phyloP scores from a whole-genome alignment of 345 rosid genomes.

The Trapa incisa region DNA sequence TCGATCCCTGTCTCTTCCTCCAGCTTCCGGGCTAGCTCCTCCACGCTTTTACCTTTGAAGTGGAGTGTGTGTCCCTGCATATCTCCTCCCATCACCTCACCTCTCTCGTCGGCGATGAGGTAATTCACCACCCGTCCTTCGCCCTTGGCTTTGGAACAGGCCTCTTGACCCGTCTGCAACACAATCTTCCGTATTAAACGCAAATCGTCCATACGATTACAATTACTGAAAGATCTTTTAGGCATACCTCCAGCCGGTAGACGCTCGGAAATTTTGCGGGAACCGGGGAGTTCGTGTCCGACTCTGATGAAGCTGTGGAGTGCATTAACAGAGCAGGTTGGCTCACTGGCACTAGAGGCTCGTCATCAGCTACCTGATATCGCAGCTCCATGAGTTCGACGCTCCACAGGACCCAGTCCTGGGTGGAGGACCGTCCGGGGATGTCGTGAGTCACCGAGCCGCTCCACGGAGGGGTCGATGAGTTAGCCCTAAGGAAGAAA shows the following conservation, averaged over 20 bases:
- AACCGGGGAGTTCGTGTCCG: conserved; percentile 28
- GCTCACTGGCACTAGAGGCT: neutral
- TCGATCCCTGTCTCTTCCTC: conserved; percentile 50
- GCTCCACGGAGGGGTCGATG: conserved; percentile 68
- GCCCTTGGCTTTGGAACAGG: conserved; percentile 39
- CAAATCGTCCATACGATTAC: too few relatives aligned
- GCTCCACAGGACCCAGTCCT: conserved; percentile 62
- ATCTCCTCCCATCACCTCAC: conserved; percentile 47
- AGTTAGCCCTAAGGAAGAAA: conserved; percentile 55
- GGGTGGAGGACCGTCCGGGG: conserved; percentile 50
- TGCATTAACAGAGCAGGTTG: neutral
- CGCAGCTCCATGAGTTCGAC: conserved; percentile 48
- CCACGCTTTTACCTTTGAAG: conserved; percentile 62
- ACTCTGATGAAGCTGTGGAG: conserved; percentile 7
- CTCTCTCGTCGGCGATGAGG: conserved; percentile 59
- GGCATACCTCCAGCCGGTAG: conserved; percentile 50
- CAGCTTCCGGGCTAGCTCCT: conserved; percentile 46
- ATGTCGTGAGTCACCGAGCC: conserved; percentile 67
- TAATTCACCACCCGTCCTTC: conserved; percentile 71
- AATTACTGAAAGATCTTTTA: neutral
- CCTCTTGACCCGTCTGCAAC: conserved; percentile 37
- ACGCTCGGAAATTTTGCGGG: conserved; percentile 28
- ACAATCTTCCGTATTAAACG: too few relatives aligned
- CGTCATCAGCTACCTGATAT: conserved; percentile 9
- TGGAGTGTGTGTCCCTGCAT: conserved; percentile 31